Base-by-base conservation (phyloP, 768 basidiomycete genomes). In the Xerocomellus chrysenteron region DNA sequence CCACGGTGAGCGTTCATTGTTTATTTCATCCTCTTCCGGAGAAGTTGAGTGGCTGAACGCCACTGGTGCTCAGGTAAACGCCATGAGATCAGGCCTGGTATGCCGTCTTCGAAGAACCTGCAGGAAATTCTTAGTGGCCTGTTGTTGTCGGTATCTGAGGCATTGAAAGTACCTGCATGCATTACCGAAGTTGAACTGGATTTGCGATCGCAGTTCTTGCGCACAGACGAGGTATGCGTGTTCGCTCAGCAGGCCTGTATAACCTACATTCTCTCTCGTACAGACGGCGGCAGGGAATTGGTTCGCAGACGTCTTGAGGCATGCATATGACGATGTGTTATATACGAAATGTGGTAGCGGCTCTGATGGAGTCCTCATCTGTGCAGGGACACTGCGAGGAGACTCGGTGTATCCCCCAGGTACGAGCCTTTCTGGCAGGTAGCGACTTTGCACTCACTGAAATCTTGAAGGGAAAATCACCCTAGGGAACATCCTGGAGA, bases 341-440 rank as follows among this genome's bases (percentile, higher is more conserved):
- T 80, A 78, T 50, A 69, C 84, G 62, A 78, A 82, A 63, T 83
- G 78, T 17, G 76, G 76, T 49, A 82, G 79, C 13, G 90, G 84
- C 2, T 82, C 90, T 2, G 91, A 94, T 65, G 90, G 84, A 0
- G 91, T 90, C 11, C 77, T 95, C 52, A 82, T 94, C 30, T 90
- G 87, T 63, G 88, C 87, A n/a, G 93, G 93, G 10, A 92, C 91
- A 2, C 73, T 94, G 41, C 83, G 94, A 43, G 92, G 93, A 4
- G 94, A 96, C 67, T 88, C 88, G 1, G 74, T 81, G 6, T 94
- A 95, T 71, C 87, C 90, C 1, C 86, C 92, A 59, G 92, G 90
- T 87, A 60, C 47, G 69, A 41, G 12, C 30, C 14, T 24, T 50
- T 39, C 19, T 44, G 21, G 16, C 19, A 24, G 24, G 33, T 28